Evolutionary conservation across 2,329 filamentous ascomycete genomes (phyloP).

Genomic region (Trichophyton verrucosum): DNA sequence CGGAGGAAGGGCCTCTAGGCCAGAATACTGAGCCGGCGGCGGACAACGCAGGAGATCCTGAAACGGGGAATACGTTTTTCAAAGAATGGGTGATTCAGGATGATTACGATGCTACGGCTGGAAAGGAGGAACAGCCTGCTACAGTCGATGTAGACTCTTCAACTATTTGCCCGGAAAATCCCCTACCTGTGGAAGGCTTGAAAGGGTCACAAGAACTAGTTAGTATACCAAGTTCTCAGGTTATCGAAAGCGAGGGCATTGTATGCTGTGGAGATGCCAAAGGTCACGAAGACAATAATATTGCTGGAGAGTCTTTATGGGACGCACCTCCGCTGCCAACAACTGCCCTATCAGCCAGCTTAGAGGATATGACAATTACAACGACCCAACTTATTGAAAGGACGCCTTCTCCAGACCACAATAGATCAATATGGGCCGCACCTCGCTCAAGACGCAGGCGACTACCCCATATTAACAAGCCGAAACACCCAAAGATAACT

Average conservation of each 20-base stretch:
- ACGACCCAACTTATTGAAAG: slow-evolving; percentile 2
- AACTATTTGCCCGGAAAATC: not conserved
- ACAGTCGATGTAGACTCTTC: not conserved
- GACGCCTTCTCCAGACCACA: slow-evolving; percentile 24
- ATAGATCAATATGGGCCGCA: slow-evolving; percentile 29
- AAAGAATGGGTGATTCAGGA: not conserved
- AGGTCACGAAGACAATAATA: not conserved
- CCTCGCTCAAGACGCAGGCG: slow-evolving; percentile 17
- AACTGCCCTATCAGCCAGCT: not conserved
- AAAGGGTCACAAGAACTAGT: not conserved
- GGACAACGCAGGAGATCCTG: not conserved
- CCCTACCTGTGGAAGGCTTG: not conserved
- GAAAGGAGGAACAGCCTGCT: not conserved
- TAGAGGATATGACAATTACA: not conserved
- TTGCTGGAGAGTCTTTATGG: slow-evolving; percentile 19
- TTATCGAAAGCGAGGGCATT: not conserved
- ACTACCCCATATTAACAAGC: slow-evolving; percentile 11
- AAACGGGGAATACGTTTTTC: not conserved
- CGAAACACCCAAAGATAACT: slow-evolving; percentile 6
- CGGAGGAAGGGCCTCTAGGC: not conserved
- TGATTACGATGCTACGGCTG: not conserved
- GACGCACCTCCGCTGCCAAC: slow-evolving; percentile 16
- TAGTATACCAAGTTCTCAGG: not conserved
- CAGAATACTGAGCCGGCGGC: not conserved
- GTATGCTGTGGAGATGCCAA: not conserved